Conservation (phyloP, 78 protist species). For the Speleostelium caveatum region DNA sequence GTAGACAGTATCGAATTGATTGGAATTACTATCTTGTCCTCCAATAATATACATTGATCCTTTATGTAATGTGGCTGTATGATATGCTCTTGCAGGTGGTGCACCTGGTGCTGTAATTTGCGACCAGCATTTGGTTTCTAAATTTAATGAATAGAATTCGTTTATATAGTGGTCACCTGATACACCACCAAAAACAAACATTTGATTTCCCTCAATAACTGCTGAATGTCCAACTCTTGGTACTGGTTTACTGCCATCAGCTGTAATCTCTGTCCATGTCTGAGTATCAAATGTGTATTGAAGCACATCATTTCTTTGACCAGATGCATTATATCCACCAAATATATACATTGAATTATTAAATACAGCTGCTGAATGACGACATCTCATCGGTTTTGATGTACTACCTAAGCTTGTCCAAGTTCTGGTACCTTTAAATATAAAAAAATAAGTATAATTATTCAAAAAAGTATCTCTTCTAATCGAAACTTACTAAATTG, state of each 20-base stretch:
- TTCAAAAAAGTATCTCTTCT: not conserved
- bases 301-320: constrained; percentile 51
- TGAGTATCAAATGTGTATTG: constrained; percentile 61
- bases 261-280: constrained; percentile 36
- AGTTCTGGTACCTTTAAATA: constrained; percentile 18
- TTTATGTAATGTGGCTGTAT: constrained; percentile 53
- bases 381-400: constrained; percentile 30
- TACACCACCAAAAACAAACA: constrained; percentile 70
- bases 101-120: not conserved
- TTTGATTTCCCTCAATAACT: constrained; percentile 35
- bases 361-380: constrained; percentile 4
- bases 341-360: constrained; percentile 41
- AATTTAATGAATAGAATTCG: constrained; percentile 51
- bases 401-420: constrained; percentile 2
- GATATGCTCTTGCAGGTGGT: constrained; percentile 55
- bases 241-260: constrained; percentile 60
- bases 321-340: constrained; percentile 44
- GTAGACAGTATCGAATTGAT: constrained; percentile 3
- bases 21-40: constrained; percentile 35
- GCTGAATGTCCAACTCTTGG: constrained; percentile 69
- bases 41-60: constrained; percentile 61
- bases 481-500: constrained; percentile 39
- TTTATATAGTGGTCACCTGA: not conserved
- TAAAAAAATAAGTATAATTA: not conserved
- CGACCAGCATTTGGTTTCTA: constrained; percentile 52